Evolutionary conservation across 805 yeast genomes (phyloP).

Genomic region (Teunomyces stri): DNA sequence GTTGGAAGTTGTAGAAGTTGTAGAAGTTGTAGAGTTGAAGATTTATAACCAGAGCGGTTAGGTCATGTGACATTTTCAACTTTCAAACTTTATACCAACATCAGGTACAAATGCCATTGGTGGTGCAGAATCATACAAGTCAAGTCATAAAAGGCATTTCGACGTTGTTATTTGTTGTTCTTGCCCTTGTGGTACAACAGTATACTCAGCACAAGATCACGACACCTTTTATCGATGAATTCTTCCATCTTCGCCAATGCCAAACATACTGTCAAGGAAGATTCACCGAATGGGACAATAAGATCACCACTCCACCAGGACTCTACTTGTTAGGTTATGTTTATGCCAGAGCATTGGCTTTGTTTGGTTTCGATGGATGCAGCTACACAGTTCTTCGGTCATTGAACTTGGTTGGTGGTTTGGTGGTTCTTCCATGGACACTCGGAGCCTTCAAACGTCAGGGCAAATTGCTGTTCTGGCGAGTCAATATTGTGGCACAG

Average conservation of each 20-base stretch:
- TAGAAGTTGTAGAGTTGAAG: too few species aligned
- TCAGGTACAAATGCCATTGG: background rate
- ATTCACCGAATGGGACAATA: slow-evolving; percentile 74
- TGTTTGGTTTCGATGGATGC: slow-evolving; percentile 21
- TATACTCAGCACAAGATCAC: slow-evolving; percentile 15
- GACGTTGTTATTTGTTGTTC: slow-evolving; percentile 6
- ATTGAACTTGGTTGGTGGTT: slow-evolving; percentile 68
- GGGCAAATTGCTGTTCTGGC: slow-evolving; percentile 20
- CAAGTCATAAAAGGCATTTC: background rate
- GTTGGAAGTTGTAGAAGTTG: too few species aligned
- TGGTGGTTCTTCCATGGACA: slow-evolving; percentile 49
- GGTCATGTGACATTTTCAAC: background rate
- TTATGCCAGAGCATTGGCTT: slow-evolving; percentile 36
- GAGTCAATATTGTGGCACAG: slow-evolving; percentile 38
- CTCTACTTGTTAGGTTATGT: slow-evolving; percentile 53
- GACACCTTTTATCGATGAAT: slow-evolving; percentile 65
- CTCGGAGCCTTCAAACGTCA: slow-evolving; percentile 24
- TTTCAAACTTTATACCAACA: background rate
- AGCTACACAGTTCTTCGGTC: slow-evolving; percentile 33
- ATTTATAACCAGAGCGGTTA: background rate
- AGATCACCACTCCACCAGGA: slow-evolving; percentile 97
- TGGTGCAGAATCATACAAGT: background rate
- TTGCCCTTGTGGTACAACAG: slow-evolving; percentile 13
- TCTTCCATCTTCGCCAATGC: slow-evolving; percentile 83
- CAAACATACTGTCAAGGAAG: slow-evolving; percentile 59